A percentile compares a stretch with the other conserved stretches of the same genome.
Conservation (phyloP, 148 eudicot species). For the Beta vulgaris region DNA sequence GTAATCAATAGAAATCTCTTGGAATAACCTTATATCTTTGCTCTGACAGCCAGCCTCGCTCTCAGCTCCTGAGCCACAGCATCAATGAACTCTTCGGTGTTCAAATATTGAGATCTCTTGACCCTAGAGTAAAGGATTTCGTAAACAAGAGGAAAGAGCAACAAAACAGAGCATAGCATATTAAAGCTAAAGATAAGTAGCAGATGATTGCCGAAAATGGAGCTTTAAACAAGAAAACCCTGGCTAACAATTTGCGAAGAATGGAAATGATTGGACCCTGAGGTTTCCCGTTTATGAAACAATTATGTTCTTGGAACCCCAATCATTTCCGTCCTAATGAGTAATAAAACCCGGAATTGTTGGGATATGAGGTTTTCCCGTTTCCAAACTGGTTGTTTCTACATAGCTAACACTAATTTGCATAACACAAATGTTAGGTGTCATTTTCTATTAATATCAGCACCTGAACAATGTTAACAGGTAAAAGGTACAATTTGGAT, state of each 20-base stretch:
- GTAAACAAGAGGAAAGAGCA: not conserved
- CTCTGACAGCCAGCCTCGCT: conserved; percentile 43
- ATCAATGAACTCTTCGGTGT: conserved; percentile 87
- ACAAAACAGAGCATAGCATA: not conserved
- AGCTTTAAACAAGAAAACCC: not conserved
- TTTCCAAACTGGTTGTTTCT: no score
- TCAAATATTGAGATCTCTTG: conserved; percentile 56
- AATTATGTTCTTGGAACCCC: no score
- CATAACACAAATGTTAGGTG: not conserved
- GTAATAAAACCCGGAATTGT: no score
- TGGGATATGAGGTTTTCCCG: no score
- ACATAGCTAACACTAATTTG: no score
- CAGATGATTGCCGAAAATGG: not conserved
- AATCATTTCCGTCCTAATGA: no score
- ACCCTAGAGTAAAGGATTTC: not conserved
- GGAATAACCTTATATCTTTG: not conserved
- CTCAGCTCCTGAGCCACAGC: conserved; percentile 79
- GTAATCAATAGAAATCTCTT: not conserved
- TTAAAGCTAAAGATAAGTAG: conserved; percentile 21
- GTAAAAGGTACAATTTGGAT: not conserved
- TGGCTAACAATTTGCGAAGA: no score
- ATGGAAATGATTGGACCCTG: no score
- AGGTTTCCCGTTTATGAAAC: no score
- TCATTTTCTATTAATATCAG: not conserved
- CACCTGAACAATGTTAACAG: not conserved